Percentiles rank a stretch among this genome's conserved stretches.
Conservation (phyloP, 1,284 basidiomycete species). For the Ustilago xerochloae region DNA sequence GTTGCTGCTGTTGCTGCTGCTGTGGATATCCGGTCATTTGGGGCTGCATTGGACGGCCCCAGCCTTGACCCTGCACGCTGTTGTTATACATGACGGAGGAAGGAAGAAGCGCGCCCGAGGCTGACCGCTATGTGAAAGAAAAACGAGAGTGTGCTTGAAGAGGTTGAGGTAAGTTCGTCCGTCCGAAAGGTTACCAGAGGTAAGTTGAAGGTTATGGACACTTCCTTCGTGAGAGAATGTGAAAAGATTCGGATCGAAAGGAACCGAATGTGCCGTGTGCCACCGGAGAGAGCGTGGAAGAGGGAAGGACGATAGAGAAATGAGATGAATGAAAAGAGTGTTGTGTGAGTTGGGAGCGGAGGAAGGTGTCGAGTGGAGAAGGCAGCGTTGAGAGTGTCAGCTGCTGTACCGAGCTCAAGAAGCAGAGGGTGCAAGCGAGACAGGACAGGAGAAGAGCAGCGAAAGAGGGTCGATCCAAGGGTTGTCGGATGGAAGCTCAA, state of each 20-base stretch:
- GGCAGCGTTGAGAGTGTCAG: background rate
- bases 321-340: background rate
- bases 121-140: slow-evolving; percentile 8
- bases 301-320: no score
- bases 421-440: background rate
- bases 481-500: slow-evolving; percentile 2
- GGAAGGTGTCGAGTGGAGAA: background rate
- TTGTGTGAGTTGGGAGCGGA: background rate
- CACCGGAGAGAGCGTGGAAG: no score
- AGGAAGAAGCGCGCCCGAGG: background rate
- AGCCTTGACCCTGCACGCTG: slow-evolving; percentile 57
- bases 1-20: slow-evolving; percentile 52
- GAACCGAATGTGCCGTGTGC: no score
- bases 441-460: background rate
- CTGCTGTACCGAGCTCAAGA: background rate
- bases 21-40: slow-evolving; percentile 58
- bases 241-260: slow-evolving; percentile 4
- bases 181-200: no score
- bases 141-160: background rate
- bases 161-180: no score
- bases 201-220: background rate
- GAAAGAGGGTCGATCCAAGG: background rate
- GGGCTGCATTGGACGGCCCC: slow-evolving; percentile 53
- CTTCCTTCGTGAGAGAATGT: background rate
- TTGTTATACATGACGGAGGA: slow-evolving; percentile 54